phyloP scores from a whole-genome alignment of 164 flowering plant genomes.

The Vitis labrusca region DNA sequence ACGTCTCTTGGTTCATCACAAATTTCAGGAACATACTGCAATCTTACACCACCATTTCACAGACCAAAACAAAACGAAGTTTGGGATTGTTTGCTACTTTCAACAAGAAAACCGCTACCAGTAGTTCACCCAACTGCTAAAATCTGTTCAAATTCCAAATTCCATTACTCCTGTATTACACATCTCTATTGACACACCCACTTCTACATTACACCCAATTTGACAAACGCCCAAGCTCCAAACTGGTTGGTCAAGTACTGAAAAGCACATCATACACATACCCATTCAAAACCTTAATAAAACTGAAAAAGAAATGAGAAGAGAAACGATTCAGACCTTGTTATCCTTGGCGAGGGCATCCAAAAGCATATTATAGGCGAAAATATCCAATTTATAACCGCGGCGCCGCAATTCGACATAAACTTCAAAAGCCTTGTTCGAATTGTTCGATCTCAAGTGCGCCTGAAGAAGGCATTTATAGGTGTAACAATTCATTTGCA shows the following conservation, averaged over 20 bases:
- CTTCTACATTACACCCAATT: background rate
- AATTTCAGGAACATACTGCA: too few relatives aligned
- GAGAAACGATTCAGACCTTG: conserved; percentile 41
- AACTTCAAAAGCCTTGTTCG: conserved; percentile 42
- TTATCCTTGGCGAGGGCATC: conserved; percentile 72
- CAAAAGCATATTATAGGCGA: conserved; percentile 81
- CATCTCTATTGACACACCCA: background rate
- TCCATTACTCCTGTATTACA: background rate
- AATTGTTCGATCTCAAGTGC: conserved; percentile 40
- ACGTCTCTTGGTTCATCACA: too few relatives aligned
- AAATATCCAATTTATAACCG: conserved; percentile 63
- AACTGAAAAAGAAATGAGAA: background rate
- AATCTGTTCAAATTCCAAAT: background rate
- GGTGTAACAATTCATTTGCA: conserved; percentile 65
- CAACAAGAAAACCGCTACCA: too few relatives aligned
- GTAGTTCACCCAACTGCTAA: too few relatives aligned
- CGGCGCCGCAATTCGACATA: conserved; percentile 54
- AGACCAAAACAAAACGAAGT: too few relatives aligned
- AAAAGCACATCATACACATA: background rate
- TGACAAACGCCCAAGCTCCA: too few relatives aligned
- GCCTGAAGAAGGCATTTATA: conserved; percentile 87
- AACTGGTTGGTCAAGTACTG: too few relatives aligned
- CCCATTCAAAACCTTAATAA: background rate
- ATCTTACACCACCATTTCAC: too few relatives aligned
- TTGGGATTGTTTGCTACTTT: too few relatives aligned